Percentiles rank a stretch among this genome's conserved stretches.
Conservation (phyloP, 1,284 basidiomycete species). For the Microbotryum saponariae region DNA sequence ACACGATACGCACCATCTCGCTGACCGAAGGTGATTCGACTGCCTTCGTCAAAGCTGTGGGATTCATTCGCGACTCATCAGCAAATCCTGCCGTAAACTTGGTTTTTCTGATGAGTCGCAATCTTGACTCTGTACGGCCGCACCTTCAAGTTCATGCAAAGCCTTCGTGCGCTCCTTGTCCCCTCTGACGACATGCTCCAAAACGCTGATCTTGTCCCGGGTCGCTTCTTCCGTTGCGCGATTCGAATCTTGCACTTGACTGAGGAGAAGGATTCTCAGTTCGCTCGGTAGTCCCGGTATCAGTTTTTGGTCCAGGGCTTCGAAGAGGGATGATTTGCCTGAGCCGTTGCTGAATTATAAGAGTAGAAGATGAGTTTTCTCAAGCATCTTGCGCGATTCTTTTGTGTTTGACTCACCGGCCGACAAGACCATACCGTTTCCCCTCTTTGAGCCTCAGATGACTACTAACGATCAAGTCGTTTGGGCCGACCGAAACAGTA, state of each 20-base stretch:
- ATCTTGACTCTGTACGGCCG: constrained; percentile 9
- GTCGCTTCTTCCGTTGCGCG: constrained; percentile 23
- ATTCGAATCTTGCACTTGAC: constrained; percentile 47
- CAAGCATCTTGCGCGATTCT: background rate
- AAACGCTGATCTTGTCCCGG: constrained; percentile 28
- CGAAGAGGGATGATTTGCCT: constrained; percentile 53
- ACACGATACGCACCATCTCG: constrained; percentile 34
- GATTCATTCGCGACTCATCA: background rate
- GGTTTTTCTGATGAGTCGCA: too few relatives aligned
- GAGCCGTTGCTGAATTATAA: constrained; percentile 49
- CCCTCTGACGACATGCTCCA: constrained; percentile 42
- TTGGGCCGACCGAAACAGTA: constrained; percentile 47
- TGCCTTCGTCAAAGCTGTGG: constrained; percentile 35
- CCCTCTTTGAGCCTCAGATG: constrained; percentile 36
- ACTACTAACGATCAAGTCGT: constrained; percentile 49
- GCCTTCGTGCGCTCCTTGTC: constrained; percentile 38
- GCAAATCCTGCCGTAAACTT: background rate
- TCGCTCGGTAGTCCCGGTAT: constrained; percentile 51
- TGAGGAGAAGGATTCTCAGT: constrained; percentile 51
- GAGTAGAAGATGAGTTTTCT: background rate
- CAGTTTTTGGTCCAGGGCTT: constrained; percentile 45
- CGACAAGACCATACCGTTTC: constrained; percentile 33
- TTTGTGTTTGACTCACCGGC: background rate
- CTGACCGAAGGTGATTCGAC: constrained; percentile 36
- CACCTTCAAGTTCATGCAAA: constrained; percentile 38